Percentiles rank a stretch among this genome's conserved stretches.
Conservation (phyloP, 164 flowering plant genomes). For the Piper longum region DNA sequence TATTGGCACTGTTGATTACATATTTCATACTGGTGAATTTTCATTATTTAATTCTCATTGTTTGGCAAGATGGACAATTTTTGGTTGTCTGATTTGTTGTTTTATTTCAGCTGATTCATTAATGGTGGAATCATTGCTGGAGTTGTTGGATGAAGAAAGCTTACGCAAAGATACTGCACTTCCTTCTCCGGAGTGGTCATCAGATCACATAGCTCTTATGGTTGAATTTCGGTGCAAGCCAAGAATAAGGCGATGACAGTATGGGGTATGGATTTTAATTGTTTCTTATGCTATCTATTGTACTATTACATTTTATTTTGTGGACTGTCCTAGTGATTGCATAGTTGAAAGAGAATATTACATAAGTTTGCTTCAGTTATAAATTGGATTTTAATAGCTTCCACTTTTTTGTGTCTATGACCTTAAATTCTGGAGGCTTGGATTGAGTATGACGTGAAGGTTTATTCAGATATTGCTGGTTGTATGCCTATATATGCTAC, state of each 20-base stretch:
- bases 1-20: slow-evolving; percentile 91
- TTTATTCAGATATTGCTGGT: not conserved
- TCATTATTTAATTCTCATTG: not conserved
- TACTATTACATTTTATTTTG: too few species aligned
- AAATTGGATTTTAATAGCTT: too few species aligned
- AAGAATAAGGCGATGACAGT: slow-evolving; percentile 55
- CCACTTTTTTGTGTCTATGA: too few species aligned
- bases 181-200: slow-evolving; percentile 99
- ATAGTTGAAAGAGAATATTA: too few species aligned
- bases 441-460: not conserved
- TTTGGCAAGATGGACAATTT: not conserved
- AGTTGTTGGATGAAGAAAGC: slow-evolving; percentile 93
- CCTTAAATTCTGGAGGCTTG: too few species aligned
- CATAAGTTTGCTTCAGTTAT: too few species aligned
- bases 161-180: slow-evolving; percentile 94
- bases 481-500: not conserved
- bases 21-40: slow-evolving; percentile 80
- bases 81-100: not conserved
- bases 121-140: slow-evolving; percentile 81
- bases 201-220: slow-evolving; percentile 90
- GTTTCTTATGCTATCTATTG: not conserved
- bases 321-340: too few species aligned
- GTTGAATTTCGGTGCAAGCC: slow-evolving; percentile 96
- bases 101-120: slow-evolving; percentile 74
- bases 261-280: slow-evolving; percentile 17